These are phyloP conservation scores for Acer campestre DNA, from an alignment of 345 rosid genomes.

Conservation along the genomic window DNA sequence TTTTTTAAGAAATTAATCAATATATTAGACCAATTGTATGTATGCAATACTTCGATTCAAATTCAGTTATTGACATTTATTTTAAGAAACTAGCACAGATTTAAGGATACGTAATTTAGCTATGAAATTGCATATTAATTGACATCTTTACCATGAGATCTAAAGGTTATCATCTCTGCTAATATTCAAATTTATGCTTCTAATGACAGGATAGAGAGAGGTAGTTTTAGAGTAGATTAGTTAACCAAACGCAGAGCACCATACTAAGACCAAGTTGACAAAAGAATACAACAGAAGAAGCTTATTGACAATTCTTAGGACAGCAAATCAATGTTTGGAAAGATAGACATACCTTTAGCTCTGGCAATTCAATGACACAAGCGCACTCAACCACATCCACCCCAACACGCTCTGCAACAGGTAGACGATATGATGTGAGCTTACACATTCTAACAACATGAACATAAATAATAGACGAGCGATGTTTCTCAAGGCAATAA, in stretches of 20 bases:
- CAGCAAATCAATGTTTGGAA: constrained; percentile 1
- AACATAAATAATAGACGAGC: background rate
- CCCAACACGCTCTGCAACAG: constrained; percentile 85
- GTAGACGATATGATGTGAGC: constrained; percentile 16
- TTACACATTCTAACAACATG: constrained; percentile 11
- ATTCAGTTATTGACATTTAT: background rate
- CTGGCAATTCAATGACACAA: constrained; percentile 88
- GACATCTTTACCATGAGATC: background rate
- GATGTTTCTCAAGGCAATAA: background rate
- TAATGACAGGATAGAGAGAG: background rate
- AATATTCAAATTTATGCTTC: background rate
- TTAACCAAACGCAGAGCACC: background rate
- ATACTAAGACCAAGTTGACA: background rate
- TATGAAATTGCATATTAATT: background rate
- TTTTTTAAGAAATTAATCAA: background rate
- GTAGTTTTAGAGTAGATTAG: background rate
- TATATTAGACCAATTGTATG: background rate
- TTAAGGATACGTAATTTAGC: background rate
- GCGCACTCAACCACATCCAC: constrained; percentile 92
- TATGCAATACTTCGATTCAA: background rate
- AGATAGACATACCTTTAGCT: constrained; percentile 56
- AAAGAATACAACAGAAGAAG: background rate
- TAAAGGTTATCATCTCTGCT: background rate
- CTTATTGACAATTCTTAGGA: background rate
- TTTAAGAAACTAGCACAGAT: background rate